Conservation (phyloP, 1,139 yeast genomes). For the Geotrichum macrosporum region DNA sequence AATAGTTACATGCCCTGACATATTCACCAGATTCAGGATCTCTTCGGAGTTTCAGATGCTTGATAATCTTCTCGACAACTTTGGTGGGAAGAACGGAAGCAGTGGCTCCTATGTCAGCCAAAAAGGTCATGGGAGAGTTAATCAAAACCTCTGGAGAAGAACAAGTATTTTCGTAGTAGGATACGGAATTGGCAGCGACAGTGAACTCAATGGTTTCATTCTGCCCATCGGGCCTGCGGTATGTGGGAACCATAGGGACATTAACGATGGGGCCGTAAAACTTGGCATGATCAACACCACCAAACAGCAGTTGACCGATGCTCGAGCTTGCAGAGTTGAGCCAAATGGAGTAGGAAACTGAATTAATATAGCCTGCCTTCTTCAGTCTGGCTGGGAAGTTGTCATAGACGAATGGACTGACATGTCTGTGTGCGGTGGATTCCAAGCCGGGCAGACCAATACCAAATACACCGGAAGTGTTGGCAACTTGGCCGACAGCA, state of each 20-base stretch:
- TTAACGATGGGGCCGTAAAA: slow-evolving; percentile 29
- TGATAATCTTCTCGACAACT: slow-evolving; percentile 7
- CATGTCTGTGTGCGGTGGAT: slow-evolving; percentile 14
- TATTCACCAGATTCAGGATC: slow-evolving; percentile 24
- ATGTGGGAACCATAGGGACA: slow-evolving; percentile 40
- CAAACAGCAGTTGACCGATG: slow-evolving; percentile 53
- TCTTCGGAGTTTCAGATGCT: slow-evolving; percentile 3
- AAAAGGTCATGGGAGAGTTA: slow-evolving; percentile 11
- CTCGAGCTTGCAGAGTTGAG: slow-evolving; percentile 42
- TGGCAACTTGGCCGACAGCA: slow-evolving; percentile 19
- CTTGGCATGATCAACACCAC: slow-evolving; percentile 57
- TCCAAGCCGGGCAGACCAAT: slow-evolving; percentile 21
- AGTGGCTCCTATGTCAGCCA: slow-evolving; percentile 21
- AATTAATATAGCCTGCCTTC: slow-evolving; percentile 44
- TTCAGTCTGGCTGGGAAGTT: slow-evolving; percentile 18
- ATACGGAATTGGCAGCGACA: slow-evolving; percentile 13
- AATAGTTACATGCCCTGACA: slow-evolving; percentile 26
- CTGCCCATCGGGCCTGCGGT: slow-evolving; percentile 40
- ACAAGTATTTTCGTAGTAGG: slow-evolving; percentile 14
- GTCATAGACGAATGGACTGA: slow-evolving; percentile 15
- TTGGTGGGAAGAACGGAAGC: slow-evolving; percentile 17
- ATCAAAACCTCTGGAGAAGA: slow-evolving; percentile 8
- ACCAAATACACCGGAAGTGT: slow-evolving; percentile 21
- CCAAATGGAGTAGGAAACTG: slow-evolving; percentile 52
- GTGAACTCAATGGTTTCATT: slow-evolving; percentile 19